Evolutionary conservation across 106 monocot species (phyloP).

Genomic region (Amphibolis antarctica): DNA sequence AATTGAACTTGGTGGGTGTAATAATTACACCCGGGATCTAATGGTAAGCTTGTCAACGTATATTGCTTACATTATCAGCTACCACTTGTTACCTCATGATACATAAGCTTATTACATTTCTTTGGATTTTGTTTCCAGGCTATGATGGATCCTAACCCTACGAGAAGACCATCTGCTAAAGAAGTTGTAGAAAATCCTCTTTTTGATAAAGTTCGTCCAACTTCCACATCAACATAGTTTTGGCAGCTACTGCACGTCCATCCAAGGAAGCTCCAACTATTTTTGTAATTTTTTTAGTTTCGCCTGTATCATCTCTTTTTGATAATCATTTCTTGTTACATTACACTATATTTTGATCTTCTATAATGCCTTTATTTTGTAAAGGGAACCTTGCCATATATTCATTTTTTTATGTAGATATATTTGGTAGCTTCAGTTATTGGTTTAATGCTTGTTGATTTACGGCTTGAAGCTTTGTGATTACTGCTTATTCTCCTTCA

Average conservation of each 20-base stretch:
- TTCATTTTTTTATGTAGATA: background rate
- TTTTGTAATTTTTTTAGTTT: background rate
- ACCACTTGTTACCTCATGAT: no score
- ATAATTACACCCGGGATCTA: no score
- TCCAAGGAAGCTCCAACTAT: background rate
- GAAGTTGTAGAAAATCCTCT: conserved; percentile 53
- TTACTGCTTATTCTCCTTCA: no score
- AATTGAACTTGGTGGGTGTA: no score
- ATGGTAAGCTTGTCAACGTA: no score
- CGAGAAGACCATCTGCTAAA: conserved; percentile 70
- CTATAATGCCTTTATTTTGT: background rate
- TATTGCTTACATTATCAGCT: no score
- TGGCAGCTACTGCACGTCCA: background rate
- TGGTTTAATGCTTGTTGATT: no score
- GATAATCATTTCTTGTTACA: no score
- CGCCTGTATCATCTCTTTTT: background rate
- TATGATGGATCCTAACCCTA: conserved; percentile 93
- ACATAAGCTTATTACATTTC: background rate
- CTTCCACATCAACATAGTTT: background rate
- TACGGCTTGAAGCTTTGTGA: no score
- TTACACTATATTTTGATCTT: conserved; percentile 1
- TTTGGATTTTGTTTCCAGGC: conserved; percentile 24
- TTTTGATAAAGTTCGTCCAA: conserved; percentile 26
- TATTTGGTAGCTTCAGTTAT: no score
- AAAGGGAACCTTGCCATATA: background rate